These are phyloP conservation scores for Monosporascus sp. DNA, from an alignment of 2,329 filamentous ascomycete genomes.

Conservation along the genomic window DNA sequence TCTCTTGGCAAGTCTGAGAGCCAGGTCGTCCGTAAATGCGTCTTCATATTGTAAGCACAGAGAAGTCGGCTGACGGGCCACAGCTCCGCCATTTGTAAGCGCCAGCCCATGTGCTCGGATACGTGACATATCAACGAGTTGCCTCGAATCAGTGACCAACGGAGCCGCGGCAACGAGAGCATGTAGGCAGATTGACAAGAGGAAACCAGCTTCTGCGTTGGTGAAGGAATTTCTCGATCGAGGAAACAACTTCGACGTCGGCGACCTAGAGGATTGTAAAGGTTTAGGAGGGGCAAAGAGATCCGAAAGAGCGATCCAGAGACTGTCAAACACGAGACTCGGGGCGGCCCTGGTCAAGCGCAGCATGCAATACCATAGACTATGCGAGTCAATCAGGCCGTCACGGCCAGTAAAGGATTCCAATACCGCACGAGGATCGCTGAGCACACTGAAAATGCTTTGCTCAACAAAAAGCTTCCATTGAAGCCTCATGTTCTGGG, in stretches of 20 bases:
- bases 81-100: slow-evolving; percentile 40
- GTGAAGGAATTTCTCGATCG: slow-evolving; percentile 33
- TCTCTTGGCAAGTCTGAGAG: slow-evolving; percentile 52
- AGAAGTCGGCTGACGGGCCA: slow-evolving; percentile 40
- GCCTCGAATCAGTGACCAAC: slow-evolving; percentile 39
- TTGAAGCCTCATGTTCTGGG: slow-evolving; percentile 34
- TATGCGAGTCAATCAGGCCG: slow-evolving; percentile 54
- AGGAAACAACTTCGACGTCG: slow-evolving; percentile 32
- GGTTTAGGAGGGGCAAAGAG: slow-evolving; percentile 52
- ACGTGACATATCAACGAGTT: slow-evolving; percentile 55
- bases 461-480: slow-evolving; percentile 61
- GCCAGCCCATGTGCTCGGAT: slow-evolving; percentile 50
- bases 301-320: slow-evolving; percentile 57
- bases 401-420: slow-evolving; percentile 52
- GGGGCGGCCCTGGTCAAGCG: slow-evolving; percentile 53
- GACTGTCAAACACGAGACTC: slow-evolving; percentile 55
- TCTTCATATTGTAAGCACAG: slow-evolving; percentile 59
- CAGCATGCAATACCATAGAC: slow-evolving; percentile 59
- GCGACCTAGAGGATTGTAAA: slow-evolving; percentile 35
- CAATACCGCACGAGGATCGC: slow-evolving; percentile 49
- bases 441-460: slow-evolving; percentile 58
- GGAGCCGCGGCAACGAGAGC: slow-evolving; percentile 56
- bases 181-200: slow-evolving; percentile 58
- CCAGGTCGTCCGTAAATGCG: slow-evolving; percentile 56
- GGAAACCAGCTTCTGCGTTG: slow-evolving; percentile 44